Evolutionary conservation across 169 alveolate species (phyloP), one percentile per base, ranked within the genome.

Genomic region (Cryptosporidium muris): DNA sequence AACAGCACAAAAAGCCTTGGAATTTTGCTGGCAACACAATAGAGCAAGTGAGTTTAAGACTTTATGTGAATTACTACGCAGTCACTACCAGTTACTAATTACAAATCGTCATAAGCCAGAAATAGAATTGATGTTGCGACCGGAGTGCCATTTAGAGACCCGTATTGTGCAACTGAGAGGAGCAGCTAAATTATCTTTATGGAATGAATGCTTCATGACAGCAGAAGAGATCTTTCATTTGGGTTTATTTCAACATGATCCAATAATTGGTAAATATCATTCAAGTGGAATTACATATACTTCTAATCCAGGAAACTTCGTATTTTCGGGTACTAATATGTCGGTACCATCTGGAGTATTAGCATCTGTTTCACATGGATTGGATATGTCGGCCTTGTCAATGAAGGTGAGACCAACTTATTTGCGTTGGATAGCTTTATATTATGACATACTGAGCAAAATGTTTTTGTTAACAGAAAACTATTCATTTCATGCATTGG

Each of bases 171-270:
- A 94, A 89, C 92, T 96, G 12, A 93, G 94, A 54, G 92, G 95
- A 34, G 97, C 99, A 12, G 92, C 97, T 53, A 97, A 96, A 65
- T 89, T 97, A 85, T 92, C 91, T 53, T 90, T 95, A 82, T 97
- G 99, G 99, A 93, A 94, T 65, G 99, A 97, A 82, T 96, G 98
- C 42, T 94, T 95, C 81, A 94, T 93, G 82, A 95, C 98, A 4
- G 97, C 97, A 34, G 99, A 96, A 90, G 98, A 97, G 88, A 95
- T 96, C 34, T 93, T 92, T 64, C 91, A 90, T 58, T 80, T 92
- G 47, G 94, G 94, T n/a, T 58, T 74, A 9, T 74, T 74, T 14
- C 85, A 74, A 62, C 60, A 43, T 43, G 85, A 74, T 53, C 85
- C 85, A 8, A 42, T 74, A 4, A 58, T 74, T 40, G 68, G 85